phyloP scores from a whole-genome alignment of 23 red algal genomes.

The Gracilaria gracilis region DNA sequence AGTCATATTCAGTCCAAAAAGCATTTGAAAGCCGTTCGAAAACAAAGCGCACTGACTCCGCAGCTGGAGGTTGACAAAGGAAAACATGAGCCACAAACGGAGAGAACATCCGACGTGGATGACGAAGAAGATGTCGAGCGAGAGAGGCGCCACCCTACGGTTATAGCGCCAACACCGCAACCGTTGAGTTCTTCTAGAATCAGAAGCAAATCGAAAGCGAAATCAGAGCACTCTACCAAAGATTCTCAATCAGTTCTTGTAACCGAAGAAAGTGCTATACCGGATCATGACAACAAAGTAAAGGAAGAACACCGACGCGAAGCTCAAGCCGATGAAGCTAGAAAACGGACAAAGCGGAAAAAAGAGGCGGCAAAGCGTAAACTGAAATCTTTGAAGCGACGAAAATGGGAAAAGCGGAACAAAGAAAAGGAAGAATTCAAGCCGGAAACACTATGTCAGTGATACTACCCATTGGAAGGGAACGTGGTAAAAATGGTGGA shows the following conservation, averaged over 20 bases:
- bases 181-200: background rate
- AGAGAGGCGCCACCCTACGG: background rate
- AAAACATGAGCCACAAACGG: background rate
- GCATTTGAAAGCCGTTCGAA: conserved; percentile 23
- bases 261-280: background rate
- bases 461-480: background rate
- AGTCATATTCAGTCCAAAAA: conserved; percentile 40
- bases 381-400: conserved; percentile 43
- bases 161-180: background rate
- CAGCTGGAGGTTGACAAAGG: background rate
- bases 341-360: conserved; percentile 3
- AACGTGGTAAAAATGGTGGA: background rate
- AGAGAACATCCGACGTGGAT: background rate
- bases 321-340: background rate
- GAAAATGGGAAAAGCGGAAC: conserved; percentile 55
- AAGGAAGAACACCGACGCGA: background rate
- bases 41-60: background rate
- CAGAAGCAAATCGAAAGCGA: background rate
- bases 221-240: background rate
- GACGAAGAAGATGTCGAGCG: background rate
- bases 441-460: background rate
- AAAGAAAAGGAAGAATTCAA: background rate
- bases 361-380: conserved; percentile 60
- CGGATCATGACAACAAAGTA: background rate
- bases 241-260: background rate